Percentiles rank a stretch among this genome's conserved stretches.
Evolutionary conservation across 129 eudicot species (phyloP).

Genomic region (Rutidosis leptorrhynchoides): DNA sequence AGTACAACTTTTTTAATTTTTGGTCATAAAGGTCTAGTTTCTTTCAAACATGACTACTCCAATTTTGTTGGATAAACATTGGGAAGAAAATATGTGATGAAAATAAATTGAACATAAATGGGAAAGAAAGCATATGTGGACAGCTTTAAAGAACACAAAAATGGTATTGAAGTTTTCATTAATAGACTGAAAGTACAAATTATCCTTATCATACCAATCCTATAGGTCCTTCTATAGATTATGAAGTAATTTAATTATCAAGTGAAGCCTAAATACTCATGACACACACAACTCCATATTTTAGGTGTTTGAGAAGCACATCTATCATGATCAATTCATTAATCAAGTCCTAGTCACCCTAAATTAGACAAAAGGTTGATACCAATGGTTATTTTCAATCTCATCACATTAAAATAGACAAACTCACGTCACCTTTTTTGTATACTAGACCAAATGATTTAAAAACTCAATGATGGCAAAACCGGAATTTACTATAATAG

Average conservation of each 20-base stretch:
- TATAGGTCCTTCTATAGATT: conserved; percentile 19
- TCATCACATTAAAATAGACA: conserved; percentile 26
- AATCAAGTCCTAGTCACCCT: conserved; percentile 40
- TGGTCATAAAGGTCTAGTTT: conserved; percentile 26
- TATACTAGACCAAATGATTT: conserved; percentile 4
- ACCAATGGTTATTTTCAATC: conserved; percentile 8
- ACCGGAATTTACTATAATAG: conserved; percentile 19
- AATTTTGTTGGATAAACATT: conserved; percentile 30
- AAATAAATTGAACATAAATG: conserved; percentile 30
- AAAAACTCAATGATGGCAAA: conserved; percentile 32
- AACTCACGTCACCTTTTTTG: conserved; percentile 23
- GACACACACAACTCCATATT: conserved; percentile 23
- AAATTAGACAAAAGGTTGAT: conserved; percentile 39
- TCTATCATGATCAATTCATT: conserved; percentile 23
- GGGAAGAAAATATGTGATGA: conserved; percentile 18
- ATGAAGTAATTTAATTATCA: conserved; percentile 11
- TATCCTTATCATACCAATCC: conserved; percentile 20
- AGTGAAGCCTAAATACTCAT: conserved; percentile 21
- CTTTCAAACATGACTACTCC: conserved; percentile 35
- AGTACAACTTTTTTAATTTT: not conserved
- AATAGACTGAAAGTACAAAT: conserved; percentile 7
- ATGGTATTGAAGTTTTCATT: conserved; percentile 12
- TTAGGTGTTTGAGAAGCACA: conserved; percentile 18
- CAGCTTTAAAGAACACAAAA: conserved; percentile 30
- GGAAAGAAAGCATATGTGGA: conserved; percentile 27